Base-by-base conservation (phyloP, 495 filamentous ascomycete genomes). In the Aspergillus indologenus region DNA sequence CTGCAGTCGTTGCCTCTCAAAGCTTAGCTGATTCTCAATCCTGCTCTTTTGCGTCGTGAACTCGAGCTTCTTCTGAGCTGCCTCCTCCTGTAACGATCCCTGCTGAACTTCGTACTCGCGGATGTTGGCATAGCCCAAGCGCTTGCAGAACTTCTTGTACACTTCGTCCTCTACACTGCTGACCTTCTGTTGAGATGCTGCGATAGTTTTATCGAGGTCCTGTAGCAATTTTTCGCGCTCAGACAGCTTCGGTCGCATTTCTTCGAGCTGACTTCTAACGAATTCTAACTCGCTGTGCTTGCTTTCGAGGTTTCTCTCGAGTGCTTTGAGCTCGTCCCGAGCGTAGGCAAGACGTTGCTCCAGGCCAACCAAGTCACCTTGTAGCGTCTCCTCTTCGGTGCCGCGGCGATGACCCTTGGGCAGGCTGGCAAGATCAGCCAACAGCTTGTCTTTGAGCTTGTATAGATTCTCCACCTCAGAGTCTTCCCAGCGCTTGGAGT, bases 31-130 rank as follows among this genome's bases (percentile, higher is more conserved):
- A 66, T 85, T 91, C 65, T 93, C 81, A 40, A 99, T 81, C 49
- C 83, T 84, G 59, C 86, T 87, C 72, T 87, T 93, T 68, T 98
- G 94, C 15, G 86, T 84, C 23, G 84, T 87, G 64, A 96, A 98
- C 58, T 91, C 87, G 21, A 90, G 84, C 56, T 89, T 90, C 74
- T 92, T 94, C 71, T 92, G 85, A 2, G 87, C 85, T 43, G 86
- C 87, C 65, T 98, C 92, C 71, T 96, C 89, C 65, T 98, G 92
- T 50, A 93, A 68, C 15, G 86, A 90, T 34, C 94, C 94, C 69
- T 98, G 94, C 58, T 95, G 92, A 7, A 86, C 87, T 71, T 97
- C 91, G 65, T 98, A 99, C 40, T 88, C 87, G 20, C 93, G 90
- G 61, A 99, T 96, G 64, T 91, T 87, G 19, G 86, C 81, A 70